Conservation (phyloP, 352 stramenopile species). For the Phytophthora sojae region DNA sequence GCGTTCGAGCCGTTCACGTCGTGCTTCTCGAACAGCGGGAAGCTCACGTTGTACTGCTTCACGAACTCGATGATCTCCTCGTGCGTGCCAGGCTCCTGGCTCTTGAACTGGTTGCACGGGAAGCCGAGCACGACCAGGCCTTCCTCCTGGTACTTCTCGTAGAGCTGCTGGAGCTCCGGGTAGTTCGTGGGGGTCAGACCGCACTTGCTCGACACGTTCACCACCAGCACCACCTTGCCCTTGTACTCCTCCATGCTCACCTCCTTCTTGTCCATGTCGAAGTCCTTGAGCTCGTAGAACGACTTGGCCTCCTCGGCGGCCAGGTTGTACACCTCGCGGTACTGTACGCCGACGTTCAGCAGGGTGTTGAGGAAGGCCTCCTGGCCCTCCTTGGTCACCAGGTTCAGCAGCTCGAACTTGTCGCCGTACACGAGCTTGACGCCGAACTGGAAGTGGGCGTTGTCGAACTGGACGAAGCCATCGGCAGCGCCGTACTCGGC, state of each 20-base stretch:
- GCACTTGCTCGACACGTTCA: slow-evolving; percentile 88
- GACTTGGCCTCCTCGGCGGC: slow-evolving; percentile 48
- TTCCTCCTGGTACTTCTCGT: slow-evolving; percentile 67
- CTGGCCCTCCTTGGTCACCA: slow-evolving; percentile 50
- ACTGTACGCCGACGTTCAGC: slow-evolving; percentile 57
- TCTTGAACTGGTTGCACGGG: slow-evolving; percentile 87
- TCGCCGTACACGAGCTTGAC: slow-evolving; percentile 53
- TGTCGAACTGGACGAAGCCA: slow-evolving; percentile 54
- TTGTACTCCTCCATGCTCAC: slow-evolving; percentile 71
- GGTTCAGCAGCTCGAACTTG: slow-evolving; percentile 53
- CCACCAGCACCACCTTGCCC: slow-evolving; percentile 67
- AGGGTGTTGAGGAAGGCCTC: slow-evolving; percentile 61
- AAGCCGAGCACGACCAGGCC: slow-evolving; percentile 78
- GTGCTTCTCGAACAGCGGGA: slow-evolving; percentile 64
- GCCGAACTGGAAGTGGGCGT: slow-evolving; percentile 52
- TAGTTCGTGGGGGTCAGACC: slow-evolving; percentile 87
- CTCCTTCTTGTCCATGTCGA: slow-evolving; percentile 67
- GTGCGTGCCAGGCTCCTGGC: slow-evolving; percentile 52
- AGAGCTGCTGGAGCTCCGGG: slow-evolving; percentile 78
- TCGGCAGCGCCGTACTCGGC: slow-evolving; percentile 44
- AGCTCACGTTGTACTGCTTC: slow-evolving; percentile 52
- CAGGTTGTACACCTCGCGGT: slow-evolving; percentile 55
- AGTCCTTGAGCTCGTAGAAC: slow-evolving; percentile 84
- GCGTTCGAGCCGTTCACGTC: slow-evolving; percentile 86
- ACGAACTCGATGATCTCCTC: slow-evolving; percentile 79